Evolutionary conservation across 2,329 filamentous ascomycete species (phyloP).

Genomic region (Tolypocladium nubicola): DNA sequence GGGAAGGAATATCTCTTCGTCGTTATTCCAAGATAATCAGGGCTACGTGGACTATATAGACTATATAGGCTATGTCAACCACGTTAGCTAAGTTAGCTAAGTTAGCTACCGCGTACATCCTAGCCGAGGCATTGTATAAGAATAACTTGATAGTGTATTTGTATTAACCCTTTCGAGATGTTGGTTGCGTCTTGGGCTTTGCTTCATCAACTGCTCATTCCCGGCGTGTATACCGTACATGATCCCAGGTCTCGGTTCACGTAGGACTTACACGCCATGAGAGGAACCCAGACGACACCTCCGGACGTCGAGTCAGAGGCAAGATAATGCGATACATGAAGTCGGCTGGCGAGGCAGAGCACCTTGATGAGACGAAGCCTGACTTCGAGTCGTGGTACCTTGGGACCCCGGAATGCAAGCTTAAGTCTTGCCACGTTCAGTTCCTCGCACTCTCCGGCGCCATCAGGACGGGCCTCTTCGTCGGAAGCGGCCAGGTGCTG

Average conservation of each 20-base stretch:
- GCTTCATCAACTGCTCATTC: neutral
- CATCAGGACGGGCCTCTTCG: slow-evolving; percentile 33
- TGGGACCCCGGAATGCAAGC: slow-evolving; percentile 23
- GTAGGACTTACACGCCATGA: neutral
- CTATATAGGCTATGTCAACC: no score
- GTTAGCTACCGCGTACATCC: no score
- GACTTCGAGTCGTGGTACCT: slow-evolving; percentile 12
- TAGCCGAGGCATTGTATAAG: no score
- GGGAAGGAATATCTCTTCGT: no score
- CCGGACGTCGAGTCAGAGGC: neutral
- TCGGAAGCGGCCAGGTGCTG: slow-evolving; percentile 31
- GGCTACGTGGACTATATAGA: no score
- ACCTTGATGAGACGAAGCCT: neutral
- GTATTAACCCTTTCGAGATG: no score
- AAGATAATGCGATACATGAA: neutral
- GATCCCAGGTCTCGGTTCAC: neutral
- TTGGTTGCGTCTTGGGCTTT: neutral
- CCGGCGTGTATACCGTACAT: neutral
- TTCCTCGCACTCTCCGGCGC: slow-evolving; percentile 30
- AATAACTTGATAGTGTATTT: no score
- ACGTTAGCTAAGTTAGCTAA: no score
- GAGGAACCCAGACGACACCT: neutral
- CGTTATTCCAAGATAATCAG: no score
- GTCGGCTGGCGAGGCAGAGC: neutral
- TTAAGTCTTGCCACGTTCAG: slow-evolving; percentile 30